These are phyloP conservation scores for Benincasa hispida DNA, from an alignment of 306 rosid genomes.

Conservation along the genomic window DNA sequence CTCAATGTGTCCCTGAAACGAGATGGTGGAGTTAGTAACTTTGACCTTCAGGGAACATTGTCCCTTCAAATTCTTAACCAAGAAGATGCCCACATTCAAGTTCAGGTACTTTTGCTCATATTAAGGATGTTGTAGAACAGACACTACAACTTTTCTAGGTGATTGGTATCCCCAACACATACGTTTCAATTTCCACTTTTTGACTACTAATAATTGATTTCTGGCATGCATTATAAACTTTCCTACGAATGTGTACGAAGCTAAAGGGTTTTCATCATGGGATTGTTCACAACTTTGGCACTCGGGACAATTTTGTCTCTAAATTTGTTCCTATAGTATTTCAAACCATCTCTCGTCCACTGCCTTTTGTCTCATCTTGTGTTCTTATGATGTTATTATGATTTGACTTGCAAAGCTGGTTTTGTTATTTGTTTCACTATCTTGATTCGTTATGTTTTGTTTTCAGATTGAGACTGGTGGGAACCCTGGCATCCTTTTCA, in stretches of 20 bases:
- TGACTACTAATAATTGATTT: neutral
- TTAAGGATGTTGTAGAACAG: neutral
- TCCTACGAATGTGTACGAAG: neutral
- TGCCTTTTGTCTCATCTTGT: neutral
- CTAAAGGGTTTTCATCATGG: neutral
- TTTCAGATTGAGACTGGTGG: conserved; percentile 78
- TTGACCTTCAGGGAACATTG: conserved; percentile 87
- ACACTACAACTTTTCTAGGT: neutral
- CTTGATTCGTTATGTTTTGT: conserved; percentile 9
- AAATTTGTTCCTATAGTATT: neutral
- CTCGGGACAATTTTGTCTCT: neutral
- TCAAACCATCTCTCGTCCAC: neutral
- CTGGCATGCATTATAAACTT: neutral
- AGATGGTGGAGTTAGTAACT: conserved; percentile 87
- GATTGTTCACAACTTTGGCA: neutral
- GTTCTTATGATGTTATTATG: neutral
- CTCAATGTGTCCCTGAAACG: conserved; percentile 75
- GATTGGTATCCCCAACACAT: neutral
- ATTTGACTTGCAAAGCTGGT: neutral
- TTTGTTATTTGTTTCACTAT: neutral
- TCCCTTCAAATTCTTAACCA: conserved; percentile 90
- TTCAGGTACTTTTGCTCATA: conserved; percentile 47
- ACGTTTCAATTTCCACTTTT: neutral
- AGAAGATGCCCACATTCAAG: conserved; percentile 87
- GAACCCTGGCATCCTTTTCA: conserved; percentile 71